These are phyloP conservation scores for Zizania palustris DNA, from an alignment of 202 grass and related monocot genomes.

Conservation along the genomic window DNA sequence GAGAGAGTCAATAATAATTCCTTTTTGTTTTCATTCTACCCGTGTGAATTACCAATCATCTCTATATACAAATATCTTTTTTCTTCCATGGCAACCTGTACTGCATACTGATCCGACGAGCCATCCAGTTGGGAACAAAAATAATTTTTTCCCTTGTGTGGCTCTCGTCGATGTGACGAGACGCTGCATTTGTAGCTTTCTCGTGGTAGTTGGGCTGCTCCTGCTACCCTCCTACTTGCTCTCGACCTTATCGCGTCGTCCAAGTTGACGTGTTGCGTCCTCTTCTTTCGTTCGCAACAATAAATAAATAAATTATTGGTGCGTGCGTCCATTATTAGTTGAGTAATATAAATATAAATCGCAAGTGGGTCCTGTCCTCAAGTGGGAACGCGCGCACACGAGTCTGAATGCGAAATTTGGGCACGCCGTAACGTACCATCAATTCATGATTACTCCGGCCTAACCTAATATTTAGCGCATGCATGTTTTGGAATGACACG, in stretches of 20 bases:
- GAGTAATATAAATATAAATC: too few species aligned
- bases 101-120: not conserved
- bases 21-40: not conserved
- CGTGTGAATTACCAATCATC: not conserved
- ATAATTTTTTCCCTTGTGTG: not conserved
- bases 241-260: constrained; percentile 18
- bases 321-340: not conserved
- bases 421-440: too few species aligned
- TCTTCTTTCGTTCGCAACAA: not conserved
- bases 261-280: constrained; percentile 12
- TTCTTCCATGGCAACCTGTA: too few species aligned
- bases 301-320: not conserved
- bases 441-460: too few species aligned
- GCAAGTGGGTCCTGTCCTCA: too few species aligned
- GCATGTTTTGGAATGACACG: too few species aligned
- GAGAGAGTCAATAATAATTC: not conserved
- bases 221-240: not conserved
- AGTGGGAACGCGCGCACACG: too few species aligned
- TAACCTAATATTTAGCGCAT: too few species aligned
- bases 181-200: not conserved
- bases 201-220: not conserved
- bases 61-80: not conserved
- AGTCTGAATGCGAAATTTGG: too few species aligned
- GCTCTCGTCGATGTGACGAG: constrained; percentile 1
- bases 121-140: too few species aligned